Base-by-base conservation (phyloP, 305 asterid species). In the Solanum aculeatissimum region DNA sequence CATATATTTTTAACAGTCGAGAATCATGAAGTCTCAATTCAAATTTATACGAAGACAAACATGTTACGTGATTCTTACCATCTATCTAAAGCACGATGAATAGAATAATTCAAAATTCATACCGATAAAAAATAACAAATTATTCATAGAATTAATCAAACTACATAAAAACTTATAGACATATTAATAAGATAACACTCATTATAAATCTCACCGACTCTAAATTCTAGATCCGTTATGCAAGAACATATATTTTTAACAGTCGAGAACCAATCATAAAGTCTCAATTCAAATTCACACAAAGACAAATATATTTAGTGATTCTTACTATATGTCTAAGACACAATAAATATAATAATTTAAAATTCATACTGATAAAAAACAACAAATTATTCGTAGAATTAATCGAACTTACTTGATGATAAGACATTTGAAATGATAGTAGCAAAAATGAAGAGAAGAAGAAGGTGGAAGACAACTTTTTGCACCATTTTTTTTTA, bases 281-380 rank as follows among this genome's bases (percentile, higher is more conserved):
- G 8, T 13, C 1, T 63, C 21, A 3, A 2, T 14, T 27, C 71
- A 63, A 27, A 25, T 25, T 0, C 40, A 25, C 1, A 6, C 2
- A 1, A 62, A 62, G 2, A 0, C 0, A 25, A 23, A 25, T 1
- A 25, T 25, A 11, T 58, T 21, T 10, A 10, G 2, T 58, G 0
- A 58, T 21, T 58, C 0, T 58, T 4, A 0, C 0, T 4, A 58
- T 21, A 1, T 58, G 0, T 0, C 12, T 21, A 14, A 58, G 0
- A 12, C 11, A 8, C 9, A 0, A n/a, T 4, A 4, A 0, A 70
- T 1, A 70, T 0, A 38, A 2, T 0, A 18, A 9, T 2, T 4
- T 4, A 18, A 1, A 9, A 4, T 0, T 0, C 0, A 0, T 19
- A 19, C 0, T 6, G 0, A 8, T 38, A 0, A 2, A 38, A 69